Evolutionary conservation across 305 asterid species (phyloP).

Genomic region (Petunia hybrid): DNA sequence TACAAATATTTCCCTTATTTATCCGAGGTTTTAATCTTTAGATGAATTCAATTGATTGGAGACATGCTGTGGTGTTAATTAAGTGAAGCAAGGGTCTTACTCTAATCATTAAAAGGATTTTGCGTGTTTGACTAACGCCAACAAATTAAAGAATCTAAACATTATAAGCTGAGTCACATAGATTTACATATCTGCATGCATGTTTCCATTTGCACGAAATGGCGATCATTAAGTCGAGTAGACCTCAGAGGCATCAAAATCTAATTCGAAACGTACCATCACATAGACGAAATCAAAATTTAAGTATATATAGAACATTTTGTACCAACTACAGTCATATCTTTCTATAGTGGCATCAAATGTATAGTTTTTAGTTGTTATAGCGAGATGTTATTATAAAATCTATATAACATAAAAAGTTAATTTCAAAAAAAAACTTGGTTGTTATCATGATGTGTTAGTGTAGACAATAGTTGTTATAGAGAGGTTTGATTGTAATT

Average conservation of each 20-base stretch:
- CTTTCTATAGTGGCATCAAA: too few relatives aligned
- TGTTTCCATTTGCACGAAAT: conserved; percentile 13
- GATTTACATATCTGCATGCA: conserved; percentile 19
- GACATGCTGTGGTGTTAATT: not conserved
- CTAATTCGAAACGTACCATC: not conserved
- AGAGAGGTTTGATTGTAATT: too few relatives aligned
- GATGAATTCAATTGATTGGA: not conserved
- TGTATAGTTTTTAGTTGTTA: too few relatives aligned
- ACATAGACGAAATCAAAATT: not conserved
- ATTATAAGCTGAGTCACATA: not conserved
- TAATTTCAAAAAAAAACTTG: too few relatives aligned
- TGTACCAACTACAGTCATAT: too few relatives aligned
- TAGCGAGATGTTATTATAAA: too few relatives aligned
- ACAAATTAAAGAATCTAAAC: not conserved
- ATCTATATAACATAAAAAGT: too few relatives aligned
- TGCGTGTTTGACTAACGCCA: conserved; percentile 15
- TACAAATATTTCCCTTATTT: not conserved
- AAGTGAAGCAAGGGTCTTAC: not conserved
- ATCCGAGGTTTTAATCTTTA: not conserved
- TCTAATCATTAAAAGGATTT: conserved; percentile 25
- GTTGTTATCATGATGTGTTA: too few relatives aligned
- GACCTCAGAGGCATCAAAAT: not conserved
- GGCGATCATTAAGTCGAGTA: not conserved
- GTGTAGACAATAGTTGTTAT: too few relatives aligned
- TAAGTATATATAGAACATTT: too few relatives aligned